These are phyloP conservation scores for Protomyces macrosporus DNA, from an alignment of 1,139 yeast species.

Conservation along the genomic window DNA sequence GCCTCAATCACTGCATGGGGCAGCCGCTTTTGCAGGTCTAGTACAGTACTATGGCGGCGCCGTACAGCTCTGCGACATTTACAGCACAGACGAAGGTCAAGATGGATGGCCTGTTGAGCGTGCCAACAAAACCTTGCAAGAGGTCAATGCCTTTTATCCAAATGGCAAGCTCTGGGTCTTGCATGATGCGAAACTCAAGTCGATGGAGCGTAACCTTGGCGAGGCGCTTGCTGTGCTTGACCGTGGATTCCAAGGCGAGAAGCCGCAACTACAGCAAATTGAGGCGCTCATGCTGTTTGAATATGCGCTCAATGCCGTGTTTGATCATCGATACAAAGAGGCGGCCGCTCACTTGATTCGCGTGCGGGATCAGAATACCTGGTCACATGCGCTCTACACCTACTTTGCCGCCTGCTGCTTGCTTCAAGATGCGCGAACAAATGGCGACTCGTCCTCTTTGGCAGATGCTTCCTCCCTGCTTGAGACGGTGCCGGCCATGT, in stretches of 20 bases:
- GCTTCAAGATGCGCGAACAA: constrained; percentile 46
- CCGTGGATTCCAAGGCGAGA: constrained; percentile 42
- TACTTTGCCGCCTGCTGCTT: constrained; percentile 86
- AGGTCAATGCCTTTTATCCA: constrained; percentile 51
- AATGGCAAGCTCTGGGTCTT: constrained; percentile 87
- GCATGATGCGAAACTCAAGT: constrained; percentile 83
- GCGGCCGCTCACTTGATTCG: constrained; percentile 72
- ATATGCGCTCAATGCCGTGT: constrained; percentile 71
- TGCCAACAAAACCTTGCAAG: constrained; percentile 34
- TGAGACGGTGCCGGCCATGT: constrained; percentile 59
- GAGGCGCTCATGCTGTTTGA: constrained; percentile 84
- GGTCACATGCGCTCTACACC: constrained; percentile 87
- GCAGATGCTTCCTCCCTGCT: constrained; percentile 48
- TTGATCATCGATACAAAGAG: constrained; percentile 68
- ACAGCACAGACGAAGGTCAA: constrained; percentile 28
- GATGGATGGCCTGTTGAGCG: constrained; percentile 28
- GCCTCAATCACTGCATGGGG: constrained; percentile 78
- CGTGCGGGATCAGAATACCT: constrained; percentile 69
- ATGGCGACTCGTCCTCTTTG: constrained; percentile 36
- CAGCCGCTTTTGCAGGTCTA: constrained; percentile 73
- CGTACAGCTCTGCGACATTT: constrained; percentile 84
- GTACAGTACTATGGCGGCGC: constrained; percentile 82
- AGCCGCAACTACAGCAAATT: constrained; percentile 76
- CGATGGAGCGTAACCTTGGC: constrained; percentile 60
- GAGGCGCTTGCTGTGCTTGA: constrained; percentile 64